Percentiles rank a stretch among this genome's conserved stretches.
These are phyloP conservation scores for Clitoria ternatea DNA, from an alignment of 306 rosid genomes.

Conservation along the genomic window DNA sequence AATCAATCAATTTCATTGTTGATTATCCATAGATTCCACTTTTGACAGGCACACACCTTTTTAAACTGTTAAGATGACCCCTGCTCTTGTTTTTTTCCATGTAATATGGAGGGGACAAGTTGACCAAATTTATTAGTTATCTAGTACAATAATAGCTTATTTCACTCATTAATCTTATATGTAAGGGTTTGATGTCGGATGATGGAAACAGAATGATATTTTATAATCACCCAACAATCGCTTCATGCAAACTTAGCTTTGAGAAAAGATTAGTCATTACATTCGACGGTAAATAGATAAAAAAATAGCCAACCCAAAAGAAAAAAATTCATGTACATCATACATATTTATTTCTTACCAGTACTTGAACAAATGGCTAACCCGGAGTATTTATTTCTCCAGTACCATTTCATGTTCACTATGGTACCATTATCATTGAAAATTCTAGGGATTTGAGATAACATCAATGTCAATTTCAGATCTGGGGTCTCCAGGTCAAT, in stretches of 20 bases:
- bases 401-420: background rate
- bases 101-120: slow-evolving; percentile 26
- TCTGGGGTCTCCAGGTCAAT: background rate
- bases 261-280: no score
- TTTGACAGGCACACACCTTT: slow-evolving; percentile 15
- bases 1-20: slow-evolving; percentile 13
- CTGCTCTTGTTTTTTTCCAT: slow-evolving; percentile 11
- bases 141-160: no score
- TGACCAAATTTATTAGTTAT: slow-evolving; percentile 20
- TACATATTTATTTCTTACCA: background rate
- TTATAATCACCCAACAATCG: no score
- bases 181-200: no score
- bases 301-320: background rate
- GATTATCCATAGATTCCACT: slow-evolving; percentile 4
- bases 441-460: background rate
- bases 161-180: no score
- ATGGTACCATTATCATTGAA: slow-evolving; percentile 12
- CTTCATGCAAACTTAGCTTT: no score
- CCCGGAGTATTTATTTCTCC: background rate
- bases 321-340: background rate
- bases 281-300: no score
- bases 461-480: slow-evolving; percentile 7
- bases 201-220: no score
- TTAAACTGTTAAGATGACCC: background rate
- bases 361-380: background rate